phyloP scores from a whole-genome alignment of 2,329 filamentous ascomycete species.

The Hypoxylon sp. region DNA sequence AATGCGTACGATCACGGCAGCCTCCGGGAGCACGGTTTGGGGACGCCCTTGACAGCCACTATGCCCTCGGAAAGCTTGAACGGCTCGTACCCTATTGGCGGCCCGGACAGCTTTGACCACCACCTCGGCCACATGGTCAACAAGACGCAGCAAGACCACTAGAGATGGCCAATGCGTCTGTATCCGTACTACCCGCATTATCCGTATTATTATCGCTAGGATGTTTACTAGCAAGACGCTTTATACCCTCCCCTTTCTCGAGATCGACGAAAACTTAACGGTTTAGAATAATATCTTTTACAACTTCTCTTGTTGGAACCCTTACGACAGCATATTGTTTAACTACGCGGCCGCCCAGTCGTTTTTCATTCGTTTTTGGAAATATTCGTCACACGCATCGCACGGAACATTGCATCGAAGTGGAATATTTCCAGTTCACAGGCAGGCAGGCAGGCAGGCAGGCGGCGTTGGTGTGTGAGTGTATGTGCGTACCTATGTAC shows the following conservation, averaged over 20 bases:
- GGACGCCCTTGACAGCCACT: conserved; percentile 50
- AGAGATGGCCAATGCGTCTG: background rate
- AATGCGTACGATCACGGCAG: conserved; percentile 52
- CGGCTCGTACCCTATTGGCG: conserved; percentile 46
- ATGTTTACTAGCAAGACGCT: conserved; percentile 6
- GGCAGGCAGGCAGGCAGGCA: conserved; percentile 38
- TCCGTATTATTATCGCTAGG: conserved; percentile 11
- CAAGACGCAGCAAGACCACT: conserved; percentile 48
- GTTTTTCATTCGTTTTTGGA: conserved; percentile 34
- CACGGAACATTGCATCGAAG: conserved; percentile 46
- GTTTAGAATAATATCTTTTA: conserved; percentile 31
- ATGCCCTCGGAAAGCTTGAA: conserved; percentile 51
- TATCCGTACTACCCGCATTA: background rate
- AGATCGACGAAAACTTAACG: conserved; percentile 25
- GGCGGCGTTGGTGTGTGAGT: conserved; percentile 43
- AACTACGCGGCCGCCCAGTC: conserved; percentile 32
- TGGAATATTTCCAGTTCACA: conserved; percentile 34
- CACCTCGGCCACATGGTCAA: conserved; percentile 48
- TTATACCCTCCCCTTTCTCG: conserved; percentile 18
- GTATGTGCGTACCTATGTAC: conserved; percentile 17
- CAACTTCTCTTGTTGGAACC: conserved; percentile 30
- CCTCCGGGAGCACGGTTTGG: conserved; percentile 50
- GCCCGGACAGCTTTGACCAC: conserved; percentile 39
- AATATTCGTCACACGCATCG: conserved; percentile 41
- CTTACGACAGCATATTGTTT: conserved; percentile 34